Evolutionary conservation across 768 basidiomycete species (phyloP), one percentile per base, ranked within the genome.

Genomic region (Paxillus ammoniavirescens): DNA sequence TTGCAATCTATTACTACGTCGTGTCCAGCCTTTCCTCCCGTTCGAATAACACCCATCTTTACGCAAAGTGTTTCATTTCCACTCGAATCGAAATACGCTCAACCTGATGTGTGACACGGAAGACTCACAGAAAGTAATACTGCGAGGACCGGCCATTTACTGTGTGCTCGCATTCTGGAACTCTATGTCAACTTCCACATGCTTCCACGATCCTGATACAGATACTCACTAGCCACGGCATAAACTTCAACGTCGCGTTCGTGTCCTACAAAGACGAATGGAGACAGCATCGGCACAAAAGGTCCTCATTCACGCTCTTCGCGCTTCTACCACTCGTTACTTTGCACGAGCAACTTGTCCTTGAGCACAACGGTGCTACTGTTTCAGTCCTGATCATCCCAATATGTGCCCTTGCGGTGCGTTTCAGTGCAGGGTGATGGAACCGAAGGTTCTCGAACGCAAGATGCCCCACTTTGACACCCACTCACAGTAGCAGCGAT

Each of bases 211-310:
- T 33, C 33, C 33, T 33, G 21, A 21, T 21, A 3, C 21, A 21
- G 33, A 33, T 12, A 33, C 33, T 9, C 33, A 10, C 12, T 1
- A 33, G 33, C 33, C 33, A 33, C 12, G 33, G 33, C 10, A 6
- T 9, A 8, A 71, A 72, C 46, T 75, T 73, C 52, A 69, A 73
- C 49, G 60, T 70, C 7, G 69, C 63, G 28, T 59, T 72, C 31
- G 65, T 71, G 56, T 65, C 60, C 1, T 75, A 77, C 52, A 72
- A 72, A 1, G 47, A 70, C 2, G 55, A 53, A 42, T 78, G 75
- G 77, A 67, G 74, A 8, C 61, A 57, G 31, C 71, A 76, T 52
- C 60, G 75, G n/a, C n/a, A n/a, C n/a, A n/a, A 67, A 70, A 42
- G 63, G 71, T 31, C 69, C 69, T 70, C 53, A 72, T 74, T 40